Percentiles rank a stretch among this genome's conserved stretches.
Evolutionary conservation across 2,329 filamentous ascomycete genomes (phyloP).

Genomic region (Hypoxylon sp.): DNA sequence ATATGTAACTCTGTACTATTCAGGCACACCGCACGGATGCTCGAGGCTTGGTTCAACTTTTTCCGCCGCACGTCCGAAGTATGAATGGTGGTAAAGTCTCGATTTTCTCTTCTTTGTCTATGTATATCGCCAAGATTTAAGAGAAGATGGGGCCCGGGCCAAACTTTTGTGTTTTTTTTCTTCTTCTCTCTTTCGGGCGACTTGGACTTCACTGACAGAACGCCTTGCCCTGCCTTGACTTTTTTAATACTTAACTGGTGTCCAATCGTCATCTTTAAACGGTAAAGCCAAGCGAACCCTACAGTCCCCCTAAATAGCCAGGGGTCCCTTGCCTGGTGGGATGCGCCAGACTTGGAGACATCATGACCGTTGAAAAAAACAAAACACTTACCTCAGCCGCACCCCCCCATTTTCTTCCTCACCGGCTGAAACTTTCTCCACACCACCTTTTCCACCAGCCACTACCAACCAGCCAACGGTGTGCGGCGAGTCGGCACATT

Average conservation of each 20-base stretch:
- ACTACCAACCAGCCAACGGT: constrained; percentile 12
- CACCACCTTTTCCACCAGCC: constrained; percentile 17
- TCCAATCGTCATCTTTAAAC: constrained; percentile 34
- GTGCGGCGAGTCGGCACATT: constrained; percentile 33
- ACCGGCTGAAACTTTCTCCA: constrained; percentile 29
- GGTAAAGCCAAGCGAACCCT: constrained; percentile 43
- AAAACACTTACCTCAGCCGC: constrained; percentile 34
- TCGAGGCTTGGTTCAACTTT: not conserved
- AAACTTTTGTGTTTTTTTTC: not conserved
- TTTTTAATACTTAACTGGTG: constrained; percentile 2
- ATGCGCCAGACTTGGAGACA: constrained; percentile 13
- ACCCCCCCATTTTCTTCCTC: constrained; percentile 20
- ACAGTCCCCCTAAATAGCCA: constrained; percentile 3
- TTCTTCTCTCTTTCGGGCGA: not conserved
- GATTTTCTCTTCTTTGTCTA: too few relatives aligned
- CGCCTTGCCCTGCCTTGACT: constrained; percentile 6
- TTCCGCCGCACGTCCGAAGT: not conserved
- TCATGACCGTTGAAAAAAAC: constrained; percentile 29
- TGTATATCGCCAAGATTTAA: too few relatives aligned
- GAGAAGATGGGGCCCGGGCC: too few relatives aligned
- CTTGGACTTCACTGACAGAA: constrained; percentile 2
- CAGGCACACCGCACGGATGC: not conserved
- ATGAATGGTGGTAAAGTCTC: not conserved
- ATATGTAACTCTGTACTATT: not conserved
- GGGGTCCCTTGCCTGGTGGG: constrained; percentile 22